phyloP scores from a whole-genome alignment of 495 filamentous ascomycete species.

The Penicillium psychrofluorescens region DNA sequence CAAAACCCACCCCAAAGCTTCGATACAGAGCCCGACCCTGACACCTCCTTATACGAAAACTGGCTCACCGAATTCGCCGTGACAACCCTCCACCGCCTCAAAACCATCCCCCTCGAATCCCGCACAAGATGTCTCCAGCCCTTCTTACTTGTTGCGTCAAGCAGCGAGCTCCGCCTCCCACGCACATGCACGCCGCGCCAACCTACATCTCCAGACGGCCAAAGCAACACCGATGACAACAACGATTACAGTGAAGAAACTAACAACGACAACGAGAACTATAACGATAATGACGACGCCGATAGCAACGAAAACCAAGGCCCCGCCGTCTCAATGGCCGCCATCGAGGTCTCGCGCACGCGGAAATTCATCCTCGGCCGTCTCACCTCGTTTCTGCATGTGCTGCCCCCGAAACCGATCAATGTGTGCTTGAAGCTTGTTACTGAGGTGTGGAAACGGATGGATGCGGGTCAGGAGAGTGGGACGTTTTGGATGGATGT shows the following conservation, averaged over 20 bases:
- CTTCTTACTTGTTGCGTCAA: slow-evolving; percentile 44
- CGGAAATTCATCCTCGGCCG: slow-evolving; percentile 41
- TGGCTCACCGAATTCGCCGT: slow-evolving; percentile 49
- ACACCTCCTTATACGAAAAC: slow-evolving; percentile 21
- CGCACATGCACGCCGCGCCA: slow-evolving; percentile 4
- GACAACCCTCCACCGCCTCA: slow-evolving; percentile 43
- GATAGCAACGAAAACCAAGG: slow-evolving; percentile 9
- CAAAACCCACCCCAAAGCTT: background rate
- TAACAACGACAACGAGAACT: background rate
- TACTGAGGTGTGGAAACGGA: slow-evolving; percentile 43
- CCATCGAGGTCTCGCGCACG: slow-evolving; percentile 40
- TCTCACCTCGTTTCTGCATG: slow-evolving; percentile 37
- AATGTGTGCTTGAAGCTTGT: slow-evolving; percentile 40
- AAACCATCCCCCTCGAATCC: slow-evolving; percentile 44
- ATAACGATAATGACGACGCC: background rate
- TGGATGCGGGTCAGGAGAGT: slow-evolving; percentile 35
- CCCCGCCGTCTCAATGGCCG: slow-evolving; percentile 34
- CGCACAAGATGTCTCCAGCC: slow-evolving; percentile 50
- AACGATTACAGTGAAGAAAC: background rate
- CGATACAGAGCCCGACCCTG: background rate
- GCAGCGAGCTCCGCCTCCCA: slow-evolving; percentile 43
- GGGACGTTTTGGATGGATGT: slow-evolving; percentile 48
- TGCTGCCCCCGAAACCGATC: slow-evolving; percentile 48
- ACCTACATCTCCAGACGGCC: background rate
- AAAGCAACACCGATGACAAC: background rate